Conservation (phyloP, 306 rosid species). For the Cucumis cinereus region DNA sequence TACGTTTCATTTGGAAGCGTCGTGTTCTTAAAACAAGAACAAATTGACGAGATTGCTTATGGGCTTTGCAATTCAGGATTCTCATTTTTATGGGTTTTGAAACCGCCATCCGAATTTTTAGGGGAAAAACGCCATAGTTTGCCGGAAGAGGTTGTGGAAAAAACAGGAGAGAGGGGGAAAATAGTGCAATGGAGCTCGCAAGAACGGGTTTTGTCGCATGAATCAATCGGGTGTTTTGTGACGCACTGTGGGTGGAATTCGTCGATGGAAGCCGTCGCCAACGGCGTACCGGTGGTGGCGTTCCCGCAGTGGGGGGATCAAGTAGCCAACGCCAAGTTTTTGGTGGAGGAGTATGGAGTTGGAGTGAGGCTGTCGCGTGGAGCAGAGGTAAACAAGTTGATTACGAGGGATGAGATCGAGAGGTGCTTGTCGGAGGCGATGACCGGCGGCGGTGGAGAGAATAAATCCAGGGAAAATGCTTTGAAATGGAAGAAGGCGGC, state of each 20-base stretch:
- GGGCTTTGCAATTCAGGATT: slow-evolving; percentile 32
- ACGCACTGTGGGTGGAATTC: slow-evolving; percentile 88
- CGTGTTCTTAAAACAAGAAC: slow-evolving; percentile 36
- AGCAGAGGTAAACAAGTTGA: slow-evolving; percentile 13
- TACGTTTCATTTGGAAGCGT: slow-evolving; percentile 58
- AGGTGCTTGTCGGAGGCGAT: slow-evolving; percentile 33
- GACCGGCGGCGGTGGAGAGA: slow-evolving; percentile 7
- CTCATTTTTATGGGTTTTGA: slow-evolving; percentile 52
- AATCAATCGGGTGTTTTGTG: slow-evolving; percentile 45
- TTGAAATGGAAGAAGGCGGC: slow-evolving; percentile 25
- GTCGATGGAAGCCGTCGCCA: slow-evolving; percentile 35
- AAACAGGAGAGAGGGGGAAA: slow-evolving; percentile 28
- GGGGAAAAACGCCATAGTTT: slow-evolving; percentile 8
- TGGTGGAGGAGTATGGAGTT: slow-evolving; percentile 36
- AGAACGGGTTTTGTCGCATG: slow-evolving; percentile 40
- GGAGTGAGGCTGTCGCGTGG: slow-evolving; percentile 29
- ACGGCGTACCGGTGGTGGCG: slow-evolving; percentile 49
- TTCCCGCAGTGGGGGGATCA: slow-evolving; percentile 89
- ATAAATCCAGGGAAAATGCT: slow-evolving; percentile 19
- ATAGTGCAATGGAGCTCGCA: slow-evolving; percentile 63
- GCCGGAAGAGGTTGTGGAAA: slow-evolving; percentile 37
- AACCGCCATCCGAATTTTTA: slow-evolving; percentile 14
- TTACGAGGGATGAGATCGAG: slow-evolving; percentile 21
- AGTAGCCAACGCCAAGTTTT: slow-evolving; percentile 46
- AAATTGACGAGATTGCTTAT: slow-evolving; percentile 50